Base-by-base conservation (phyloP, 257 asterid genomes). In the Henckelia pumila region DNA sequence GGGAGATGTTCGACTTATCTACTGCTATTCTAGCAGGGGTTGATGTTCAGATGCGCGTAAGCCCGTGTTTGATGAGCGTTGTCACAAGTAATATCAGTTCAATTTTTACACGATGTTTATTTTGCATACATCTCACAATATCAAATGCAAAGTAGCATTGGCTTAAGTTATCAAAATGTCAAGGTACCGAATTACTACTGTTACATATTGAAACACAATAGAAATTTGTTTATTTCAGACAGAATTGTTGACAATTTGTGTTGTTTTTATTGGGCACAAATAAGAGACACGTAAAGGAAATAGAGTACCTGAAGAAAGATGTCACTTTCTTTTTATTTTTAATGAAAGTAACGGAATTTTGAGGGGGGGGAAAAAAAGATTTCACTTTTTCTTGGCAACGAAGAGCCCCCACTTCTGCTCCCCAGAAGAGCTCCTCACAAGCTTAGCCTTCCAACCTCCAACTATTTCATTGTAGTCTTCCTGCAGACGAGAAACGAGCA, bases 381-480 rank as follows among this genome's bases (percentile, higher is more conserved):
- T 13, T 40, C 50, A 40, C 50, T 40, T 40, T 40, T 40, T 40
- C 50, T 40, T 40, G 6, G 50, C 50, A 40, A 40, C 3, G 50
- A 40, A 40, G 50, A 40, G 50, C 17, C n/a, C 50, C 50, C 50
- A 40, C 50, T 13, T 40, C n/a, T 40, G 50, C 19, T 13, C 50
- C 19, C 50, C 50, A 13, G 50, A 40, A 40, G n/a, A 40, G 50
- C 50, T 88, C 73, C 97, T 68, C 29, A 76, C 59, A n/a, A 88
- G 84, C 86, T 91, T 91, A 17, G 96, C 77, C 13, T 87, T 85
- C 98, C 98, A 91, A 8, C 96, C 96, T 49, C 88, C 92, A 6
- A 89, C 94, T 47, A 91, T 91, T 8, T 86, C 94, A 5, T 83
- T 60, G 26, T 78, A 83, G 81, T 78, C 88, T 35, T 83, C 75